phyloP scores from a whole-genome alignment of 2,329 filamentous ascomycete species.

The Paracoccidioides brasiliensis region DNA sequence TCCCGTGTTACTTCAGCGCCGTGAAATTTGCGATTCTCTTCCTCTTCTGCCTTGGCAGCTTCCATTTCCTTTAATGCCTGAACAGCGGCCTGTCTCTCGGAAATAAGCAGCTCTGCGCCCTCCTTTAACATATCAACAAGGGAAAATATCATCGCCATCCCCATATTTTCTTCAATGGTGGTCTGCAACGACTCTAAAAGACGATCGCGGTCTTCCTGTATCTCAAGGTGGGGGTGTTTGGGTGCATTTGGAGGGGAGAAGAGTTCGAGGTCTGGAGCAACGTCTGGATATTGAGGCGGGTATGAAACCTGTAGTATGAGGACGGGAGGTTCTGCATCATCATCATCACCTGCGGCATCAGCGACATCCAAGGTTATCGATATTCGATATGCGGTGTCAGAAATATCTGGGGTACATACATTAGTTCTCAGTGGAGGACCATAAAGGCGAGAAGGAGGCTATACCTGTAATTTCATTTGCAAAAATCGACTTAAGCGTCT shows the following conservation, averaged over 20 bases:
- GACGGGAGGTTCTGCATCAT: constrained; percentile 45
- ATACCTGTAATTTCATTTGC: constrained; percentile 89
- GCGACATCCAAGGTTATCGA: constrained; percentile 67
- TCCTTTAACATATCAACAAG: constrained; percentile 81
- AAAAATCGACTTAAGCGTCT: constrained; percentile 96
- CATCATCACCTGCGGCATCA: constrained; percentile 48
- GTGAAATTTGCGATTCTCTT: constrained; percentile 95
- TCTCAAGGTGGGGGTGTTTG: constrained; percentile 60
- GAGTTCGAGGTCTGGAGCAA: constrained; percentile 69
- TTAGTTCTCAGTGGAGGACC: constrained; percentile 11
- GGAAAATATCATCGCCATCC: constrained; percentile 96
- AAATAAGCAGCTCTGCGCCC: constrained; percentile 70
- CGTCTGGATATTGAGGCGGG: constrained; percentile 81
- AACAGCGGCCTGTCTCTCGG: constrained; percentile 54
- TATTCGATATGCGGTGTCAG: constrained; percentile 79
- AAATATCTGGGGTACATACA: constrained; percentile 52
- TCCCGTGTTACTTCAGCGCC: constrained; percentile 80
- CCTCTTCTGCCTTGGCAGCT: constrained; percentile 55
- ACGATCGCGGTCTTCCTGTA: constrained; percentile 63
- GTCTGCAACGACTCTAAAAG: constrained; percentile 60
- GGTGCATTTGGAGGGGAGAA: constrained; percentile 56
- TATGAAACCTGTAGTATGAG: constrained; percentile 79
- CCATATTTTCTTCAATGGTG: constrained; percentile 80
- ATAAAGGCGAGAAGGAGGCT: background rate
- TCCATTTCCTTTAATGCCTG: constrained; percentile 41